These are phyloP conservation scores for Floccularia luteovirens DNA, from an alignment of 768 basidiomycete species.

Conservation along the genomic window DNA sequence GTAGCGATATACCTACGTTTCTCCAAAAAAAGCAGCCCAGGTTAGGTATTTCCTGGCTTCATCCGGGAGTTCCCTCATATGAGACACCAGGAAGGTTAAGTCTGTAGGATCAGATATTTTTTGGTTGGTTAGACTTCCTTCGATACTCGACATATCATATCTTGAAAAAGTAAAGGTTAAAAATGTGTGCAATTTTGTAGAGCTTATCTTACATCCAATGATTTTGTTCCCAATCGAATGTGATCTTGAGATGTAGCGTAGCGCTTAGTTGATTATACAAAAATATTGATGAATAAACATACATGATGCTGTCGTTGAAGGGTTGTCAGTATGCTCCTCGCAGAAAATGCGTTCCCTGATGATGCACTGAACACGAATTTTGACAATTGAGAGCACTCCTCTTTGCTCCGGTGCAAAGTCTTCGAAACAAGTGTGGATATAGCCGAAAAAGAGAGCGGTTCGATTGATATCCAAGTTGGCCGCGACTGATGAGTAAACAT, in stretches of 20 bases:
- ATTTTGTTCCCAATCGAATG: slow-evolving; percentile 58
- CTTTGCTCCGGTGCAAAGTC: slow-evolving; percentile 51
- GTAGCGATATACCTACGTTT: slow-evolving; percentile 38
- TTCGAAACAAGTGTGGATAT: slow-evolving; percentile 54
- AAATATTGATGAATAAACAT: slow-evolving; percentile 14
- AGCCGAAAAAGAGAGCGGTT: slow-evolving; percentile 50
- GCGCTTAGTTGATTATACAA: slow-evolving; percentile 1
- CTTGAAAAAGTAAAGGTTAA: slow-evolving; percentile 20
- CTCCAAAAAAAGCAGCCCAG: slow-evolving; percentile 71
- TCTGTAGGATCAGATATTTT: slow-evolving; percentile 55
- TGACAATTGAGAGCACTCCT: slow-evolving; percentile 47
- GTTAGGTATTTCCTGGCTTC: slow-evolving; percentile 60
- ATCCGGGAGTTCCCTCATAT: slow-evolving; percentile 51
- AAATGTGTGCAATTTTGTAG: slow-evolving; percentile 1
- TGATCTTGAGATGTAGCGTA: slow-evolving; percentile 33
- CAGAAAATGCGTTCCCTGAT: slow-evolving; percentile 65
- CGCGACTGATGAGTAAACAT: slow-evolving; percentile 54
- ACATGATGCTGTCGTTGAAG: slow-evolving; percentile 60
- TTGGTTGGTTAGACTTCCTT: slow-evolving; percentile 44
- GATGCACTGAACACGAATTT: slow-evolving; percentile 50
- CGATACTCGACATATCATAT: slow-evolving; percentile 49
- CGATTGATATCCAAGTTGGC: slow-evolving; percentile 61
- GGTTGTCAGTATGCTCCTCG: slow-evolving; percentile 54
- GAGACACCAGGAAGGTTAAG: slow-evolving; percentile 50
- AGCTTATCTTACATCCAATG: slow-evolving; percentile 50